phyloP scores from a whole-genome alignment of 108 stramenopile genomes.

The Asterionellopsis glacialis region DNA sequence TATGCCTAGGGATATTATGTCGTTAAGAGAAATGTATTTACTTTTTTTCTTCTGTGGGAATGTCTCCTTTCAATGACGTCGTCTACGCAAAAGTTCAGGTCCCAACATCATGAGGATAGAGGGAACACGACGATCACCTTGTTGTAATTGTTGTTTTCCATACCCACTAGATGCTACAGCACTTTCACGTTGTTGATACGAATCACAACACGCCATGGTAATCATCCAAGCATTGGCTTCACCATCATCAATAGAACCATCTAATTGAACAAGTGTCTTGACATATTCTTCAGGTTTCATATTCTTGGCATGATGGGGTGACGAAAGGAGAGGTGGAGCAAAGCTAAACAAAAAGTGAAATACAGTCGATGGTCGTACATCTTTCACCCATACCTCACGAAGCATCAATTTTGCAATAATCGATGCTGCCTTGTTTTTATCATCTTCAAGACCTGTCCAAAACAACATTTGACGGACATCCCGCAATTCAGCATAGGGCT shows the following conservation, averaged over 20 bases:
- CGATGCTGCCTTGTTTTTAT: conserved; percentile 31
- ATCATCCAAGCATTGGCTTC: conserved; percentile 88
- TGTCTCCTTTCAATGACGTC: no score
- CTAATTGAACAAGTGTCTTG: conserved; percentile 47
- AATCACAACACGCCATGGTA: conserved; percentile 80
- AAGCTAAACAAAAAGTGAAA: conserved; percentile 82
- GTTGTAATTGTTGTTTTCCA: conserved; percentile 35
- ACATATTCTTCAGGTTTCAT: conserved; percentile 79
- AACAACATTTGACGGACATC: conserved; percentile 81
- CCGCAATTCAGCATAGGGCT: conserved; percentile 81
- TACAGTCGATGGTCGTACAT: conserved; percentile 78
- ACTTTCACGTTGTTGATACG: conserved; percentile 81
- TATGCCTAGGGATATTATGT: no score
- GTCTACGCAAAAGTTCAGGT: conserved; percentile 68
- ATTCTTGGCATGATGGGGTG: conserved; percentile 80
- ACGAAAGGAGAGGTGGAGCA: conserved; percentile 70
- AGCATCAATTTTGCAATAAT: conserved; percentile 64
- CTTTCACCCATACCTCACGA: conserved; percentile 77
- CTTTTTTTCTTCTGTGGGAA: no score
- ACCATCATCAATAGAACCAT: conserved; percentile 79
- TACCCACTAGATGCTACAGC: conserved; percentile 14
- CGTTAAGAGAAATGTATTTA: no score
- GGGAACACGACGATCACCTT: conserved; percentile 67
- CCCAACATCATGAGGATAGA: conserved; percentile 74
- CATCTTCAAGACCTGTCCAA: conserved; percentile 80